phyloP scores from a whole-genome alignment of 768 basidiomycete species.

The Roridomyces roridus region DNA sequence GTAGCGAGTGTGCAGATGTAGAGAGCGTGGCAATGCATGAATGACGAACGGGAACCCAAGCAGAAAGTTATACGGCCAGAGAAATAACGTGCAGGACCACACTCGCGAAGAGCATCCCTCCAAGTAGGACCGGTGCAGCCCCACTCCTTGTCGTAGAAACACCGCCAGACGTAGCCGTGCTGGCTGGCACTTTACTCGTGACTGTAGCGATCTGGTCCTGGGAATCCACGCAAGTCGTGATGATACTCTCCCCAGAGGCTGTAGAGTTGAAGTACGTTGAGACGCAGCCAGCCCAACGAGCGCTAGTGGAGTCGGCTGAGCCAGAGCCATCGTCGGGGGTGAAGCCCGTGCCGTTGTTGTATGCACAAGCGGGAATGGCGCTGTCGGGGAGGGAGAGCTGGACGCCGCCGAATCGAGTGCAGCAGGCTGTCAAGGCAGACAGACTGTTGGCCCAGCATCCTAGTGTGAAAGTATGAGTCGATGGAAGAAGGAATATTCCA shows the following conservation, averaged over 20 bases:
- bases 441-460: constrained; percentile 23
- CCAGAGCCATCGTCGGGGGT: constrained; percentile 4
- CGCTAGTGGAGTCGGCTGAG: constrained; percentile 3
- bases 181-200: constrained; percentile 9
- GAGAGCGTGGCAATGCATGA: no score
- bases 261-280: constrained; percentile 12
- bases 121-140: no score
- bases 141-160: no score
- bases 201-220: constrained; percentile 6
- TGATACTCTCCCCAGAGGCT: neutral
- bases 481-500: neutral
- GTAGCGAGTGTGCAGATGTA: no score
- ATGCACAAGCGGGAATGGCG: constrained; percentile 2
- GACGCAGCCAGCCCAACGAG: constrained; percentile 15
- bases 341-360: constrained; percentile 14
- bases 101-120: no score
- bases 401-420: constrained; percentile 9
- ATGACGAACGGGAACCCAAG: no score
- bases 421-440: constrained; percentile 9
- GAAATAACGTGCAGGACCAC: no score
- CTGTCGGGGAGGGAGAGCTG: neutral
- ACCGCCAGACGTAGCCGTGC: neutral
- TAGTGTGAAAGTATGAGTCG: neutral
- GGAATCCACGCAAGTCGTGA: constrained; percentile 7
- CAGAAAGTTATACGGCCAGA: no score